Base-by-base conservation (phyloP, 257 asterid species). In the Gentiana straminea region DNA sequence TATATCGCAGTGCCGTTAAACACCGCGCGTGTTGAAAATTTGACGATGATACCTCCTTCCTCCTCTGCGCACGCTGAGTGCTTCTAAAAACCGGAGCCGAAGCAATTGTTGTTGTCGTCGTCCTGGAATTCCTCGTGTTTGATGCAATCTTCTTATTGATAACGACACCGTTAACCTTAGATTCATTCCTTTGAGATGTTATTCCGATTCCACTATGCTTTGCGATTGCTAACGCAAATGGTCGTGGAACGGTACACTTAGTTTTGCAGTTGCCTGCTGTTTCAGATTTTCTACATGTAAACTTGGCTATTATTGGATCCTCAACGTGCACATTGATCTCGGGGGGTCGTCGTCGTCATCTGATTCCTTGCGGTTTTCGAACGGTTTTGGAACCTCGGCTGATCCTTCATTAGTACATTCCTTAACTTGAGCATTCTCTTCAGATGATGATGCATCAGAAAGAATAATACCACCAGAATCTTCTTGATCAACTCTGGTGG, bases 201-300 rank as follows among this genome's bases (percentile, higher is more conserved):
- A 59, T 55, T 53, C 86, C 95, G 49, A 55, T 61, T 35, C 69
- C 70, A 50, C 93, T 94, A 43, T 94, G 96, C 66, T 82, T 87
- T 64, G 80, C 94, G 41, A 94, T 87, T 50, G 94, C 94, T 74
- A 87, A 73, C 65, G 96, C 83, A 75, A 87, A 87, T 11, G 96
- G 96, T 72, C 75, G 93, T 1, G 96, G 94, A 54, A 87, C 81
- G 6, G 96, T 87, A 70, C 85, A 71, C 68, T 72, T 87, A 34
- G 81, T 65, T 73, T 80, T 84, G 67, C 77, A 75, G 76, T 72
- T 80, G 61, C 83, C 82, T 47, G 74, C 64, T 65, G 72, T 57
- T 61, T 72, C 60, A 70, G 46, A 41, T 41, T 41, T 24, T 24
- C 55, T 79, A 54, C 60, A 53, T 47, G 69, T 66, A 33, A 76